phyloP scores from a whole-genome alignment of 2,329 filamentous ascomycete genomes.

The Fusarium falciforme region DNA sequence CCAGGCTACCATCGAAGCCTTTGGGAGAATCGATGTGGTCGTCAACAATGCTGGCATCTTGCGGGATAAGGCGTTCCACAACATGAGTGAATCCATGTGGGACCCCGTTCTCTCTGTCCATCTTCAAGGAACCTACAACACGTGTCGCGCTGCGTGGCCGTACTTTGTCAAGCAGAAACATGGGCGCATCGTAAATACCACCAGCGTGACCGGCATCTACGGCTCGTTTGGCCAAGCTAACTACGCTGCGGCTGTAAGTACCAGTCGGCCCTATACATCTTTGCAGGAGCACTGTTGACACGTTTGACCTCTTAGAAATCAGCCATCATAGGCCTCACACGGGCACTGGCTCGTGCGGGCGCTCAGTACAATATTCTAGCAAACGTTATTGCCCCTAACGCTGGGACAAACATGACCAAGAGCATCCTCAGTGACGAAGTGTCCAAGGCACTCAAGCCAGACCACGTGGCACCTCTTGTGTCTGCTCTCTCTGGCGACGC shows the following conservation, averaged over 20 bases:
- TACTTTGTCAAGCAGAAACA: constrained; percentile 99
- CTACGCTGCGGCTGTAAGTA: constrained; percentile 88
- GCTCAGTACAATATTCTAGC: constrained; percentile 97
- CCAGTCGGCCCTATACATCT: neutral
- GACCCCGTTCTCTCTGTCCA: constrained; percentile 93
- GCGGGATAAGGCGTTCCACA: constrained; percentile 95
- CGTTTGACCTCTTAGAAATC: constrained; percentile 69
- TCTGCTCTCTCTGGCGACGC: constrained; percentile 87
- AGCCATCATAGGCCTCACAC: constrained; percentile 95
- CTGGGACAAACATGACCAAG: constrained; percentile 93
- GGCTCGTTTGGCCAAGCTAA: constrained; percentile 99
- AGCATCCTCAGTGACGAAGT: constrained; percentile 96
- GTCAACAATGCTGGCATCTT: constrained; percentile 99
- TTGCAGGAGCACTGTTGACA: neutral
- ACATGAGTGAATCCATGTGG: constrained; percentile 97
- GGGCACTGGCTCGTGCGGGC: constrained; percentile 91
- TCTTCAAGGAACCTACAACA: constrained; percentile 93
- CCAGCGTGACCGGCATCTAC: constrained; percentile 96
- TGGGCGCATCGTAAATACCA: constrained; percentile 95
- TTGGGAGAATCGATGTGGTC: constrained; percentile 92
- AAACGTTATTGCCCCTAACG: constrained; percentile 98
- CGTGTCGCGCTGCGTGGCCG: constrained; percentile 97
- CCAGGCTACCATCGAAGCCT: constrained; percentile 92
- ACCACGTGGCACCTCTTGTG: constrained; percentile 95
- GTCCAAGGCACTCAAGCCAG: constrained; percentile 98